Evolutionary conservation across 306 rosid genomes (phyloP).

Genomic region (Cucurbita pepo): DNA sequence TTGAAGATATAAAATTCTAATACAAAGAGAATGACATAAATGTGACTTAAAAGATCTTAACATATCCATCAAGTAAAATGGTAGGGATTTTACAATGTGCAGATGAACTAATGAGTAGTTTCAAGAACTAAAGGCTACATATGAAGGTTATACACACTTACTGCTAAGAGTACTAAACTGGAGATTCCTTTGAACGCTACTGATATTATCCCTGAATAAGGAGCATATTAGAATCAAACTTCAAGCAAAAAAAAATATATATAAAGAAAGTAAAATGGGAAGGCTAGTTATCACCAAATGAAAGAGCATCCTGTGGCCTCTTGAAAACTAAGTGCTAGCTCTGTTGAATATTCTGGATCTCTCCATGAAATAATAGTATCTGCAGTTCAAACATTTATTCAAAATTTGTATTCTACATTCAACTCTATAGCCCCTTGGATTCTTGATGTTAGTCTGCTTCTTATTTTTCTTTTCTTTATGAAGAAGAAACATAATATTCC

Average conservation of each 20-base stretch:
- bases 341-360: conserved; percentile 75
- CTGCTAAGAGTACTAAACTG: neutral
- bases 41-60: neutral
- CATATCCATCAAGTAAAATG: neutral
- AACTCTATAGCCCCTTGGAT: neutral
- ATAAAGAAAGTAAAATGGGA: neutral
- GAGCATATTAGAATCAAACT: neutral
- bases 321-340: conserved; percentile 91
- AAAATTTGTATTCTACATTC: neutral
- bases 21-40: neutral
- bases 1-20: neutral
- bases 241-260: neutral
- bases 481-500: neutral
- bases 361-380: conserved; percentile 92
- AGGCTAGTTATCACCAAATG: conserved; percentile 46
- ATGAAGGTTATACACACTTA: neutral
- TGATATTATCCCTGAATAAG: conserved; percentile 1
- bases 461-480: neutral
- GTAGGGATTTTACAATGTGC: neutral
- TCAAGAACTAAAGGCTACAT: neutral
- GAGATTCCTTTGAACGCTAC: conserved; percentile 1
- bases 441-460: neutral
- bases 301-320: conserved; percentile 78
- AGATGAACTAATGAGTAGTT: neutral
- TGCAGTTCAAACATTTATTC: conserved; percentile 4